phyloP scores from a whole-genome alignment of 106 monocot genomes.

The Chionographis japonica region DNA sequence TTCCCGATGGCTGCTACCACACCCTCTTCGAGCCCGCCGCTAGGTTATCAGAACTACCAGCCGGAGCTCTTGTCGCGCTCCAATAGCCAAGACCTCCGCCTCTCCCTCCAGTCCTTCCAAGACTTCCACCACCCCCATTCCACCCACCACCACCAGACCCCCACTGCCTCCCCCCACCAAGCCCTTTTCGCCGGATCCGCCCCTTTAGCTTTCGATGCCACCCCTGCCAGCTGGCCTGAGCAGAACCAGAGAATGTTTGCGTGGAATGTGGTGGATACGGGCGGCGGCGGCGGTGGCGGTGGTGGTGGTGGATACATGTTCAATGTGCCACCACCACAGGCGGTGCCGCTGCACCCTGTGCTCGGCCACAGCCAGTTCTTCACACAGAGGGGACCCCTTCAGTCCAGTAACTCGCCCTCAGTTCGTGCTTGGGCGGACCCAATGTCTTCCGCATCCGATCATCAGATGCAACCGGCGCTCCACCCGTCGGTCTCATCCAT shows the following conservation, averaged over 20 bases:
- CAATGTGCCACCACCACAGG: conserved; percentile 21
- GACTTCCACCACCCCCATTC: conserved; percentile 28
- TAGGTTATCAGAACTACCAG: conserved; percentile 45
- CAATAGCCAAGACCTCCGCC: conserved; percentile 46
- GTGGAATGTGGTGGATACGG: conserved; percentile 20
- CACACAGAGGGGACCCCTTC: conserved; percentile 85
- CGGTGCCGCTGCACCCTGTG: conserved; percentile 23
- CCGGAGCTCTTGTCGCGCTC: conserved; percentile 39
- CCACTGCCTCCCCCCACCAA: conserved; percentile 7
- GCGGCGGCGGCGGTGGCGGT: conserved; percentile 4
- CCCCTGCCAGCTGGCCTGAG: conserved; percentile 20
- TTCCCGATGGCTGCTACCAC: conserved; percentile 38
- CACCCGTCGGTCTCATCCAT: conserved; percentile 13
- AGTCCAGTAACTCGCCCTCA: conserved; percentile 60
- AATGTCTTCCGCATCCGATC: not conserved
- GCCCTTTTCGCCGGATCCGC: not conserved
- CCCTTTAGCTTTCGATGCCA: conserved; percentile 13
- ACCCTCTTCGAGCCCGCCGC: conserved; percentile 1
- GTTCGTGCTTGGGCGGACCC: conserved; percentile 38
- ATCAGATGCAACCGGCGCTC: conserved; percentile 21
- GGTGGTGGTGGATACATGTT: conserved; percentile 23
- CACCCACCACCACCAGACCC: conserved; percentile 6
- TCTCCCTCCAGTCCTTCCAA: conserved; percentile 72
- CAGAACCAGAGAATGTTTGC: conserved; percentile 20
- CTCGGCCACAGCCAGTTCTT: conserved; percentile 33